These are phyloP conservation scores for Spathaspora girioi DNA, from an alignment of 805 yeast genomes.

Conservation along the genomic window DNA sequence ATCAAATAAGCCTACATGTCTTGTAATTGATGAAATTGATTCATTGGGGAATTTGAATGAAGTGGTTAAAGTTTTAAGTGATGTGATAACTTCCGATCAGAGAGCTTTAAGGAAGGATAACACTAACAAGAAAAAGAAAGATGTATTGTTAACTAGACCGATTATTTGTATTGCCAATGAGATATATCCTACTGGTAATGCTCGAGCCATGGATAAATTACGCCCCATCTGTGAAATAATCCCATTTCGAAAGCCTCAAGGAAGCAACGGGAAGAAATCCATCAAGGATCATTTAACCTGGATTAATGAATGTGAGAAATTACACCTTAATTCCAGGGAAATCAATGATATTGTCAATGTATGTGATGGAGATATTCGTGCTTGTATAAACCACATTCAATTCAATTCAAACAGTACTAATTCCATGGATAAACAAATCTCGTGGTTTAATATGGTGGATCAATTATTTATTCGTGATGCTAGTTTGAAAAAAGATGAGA, in stretches of 20 bases:
- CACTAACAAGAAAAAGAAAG: conserved; percentile 22
- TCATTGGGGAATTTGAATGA: conserved; percentile 33
- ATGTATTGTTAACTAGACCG: conserved; percentile 62
- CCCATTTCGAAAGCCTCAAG: conserved; percentile 57
- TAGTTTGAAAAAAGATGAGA: conserved; percentile 41
- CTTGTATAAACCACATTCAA: conserved; percentile 80
- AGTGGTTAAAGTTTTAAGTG: conserved; percentile 48
- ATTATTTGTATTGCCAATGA: conserved; percentile 92
- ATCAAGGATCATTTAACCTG: conserved; percentile 40
- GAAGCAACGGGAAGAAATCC: conserved; percentile 33
- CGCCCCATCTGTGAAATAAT: conserved; percentile 73
- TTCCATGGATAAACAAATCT: conserved; percentile 55
- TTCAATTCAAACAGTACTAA: conserved; percentile 38
- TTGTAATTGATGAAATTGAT: conserved; percentile 88
- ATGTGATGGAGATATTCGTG: conserved; percentile 80
- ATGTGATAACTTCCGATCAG: conserved; percentile 56
- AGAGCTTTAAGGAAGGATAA: conserved; percentile 37
- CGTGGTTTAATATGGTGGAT: conserved; percentile 68
- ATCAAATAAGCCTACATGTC: conserved; percentile 67
- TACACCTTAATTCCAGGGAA: conserved; percentile 45
- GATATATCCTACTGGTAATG: conserved; percentile 48
- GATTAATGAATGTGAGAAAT: conserved; percentile 52
- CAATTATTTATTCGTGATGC: conserved; percentile 55
- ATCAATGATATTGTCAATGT: conserved; percentile 64
- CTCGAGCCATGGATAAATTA: conserved; percentile 65